Evolutionary conservation across 208 protist genomes (phyloP).

Genomic region (Spongospora subterranea): DNA sequence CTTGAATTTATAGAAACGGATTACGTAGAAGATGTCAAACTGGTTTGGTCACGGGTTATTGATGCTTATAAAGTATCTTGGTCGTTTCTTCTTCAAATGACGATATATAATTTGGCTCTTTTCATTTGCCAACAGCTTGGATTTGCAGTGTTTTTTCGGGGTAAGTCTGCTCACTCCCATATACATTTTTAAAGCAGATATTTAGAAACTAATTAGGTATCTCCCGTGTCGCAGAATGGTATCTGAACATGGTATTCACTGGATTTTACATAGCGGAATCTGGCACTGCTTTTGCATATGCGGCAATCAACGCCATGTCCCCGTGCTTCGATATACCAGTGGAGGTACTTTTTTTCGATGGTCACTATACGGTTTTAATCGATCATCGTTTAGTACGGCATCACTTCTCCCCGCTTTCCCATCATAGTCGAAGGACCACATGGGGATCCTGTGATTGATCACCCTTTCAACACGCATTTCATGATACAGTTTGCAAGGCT

Average conservation of each 20-base stretch:
- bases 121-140: constrained; percentile 16
- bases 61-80: neutral
- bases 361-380: too few species aligned
- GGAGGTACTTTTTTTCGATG: neutral
- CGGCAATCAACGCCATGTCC: neutral
- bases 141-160: neutral
- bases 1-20: constrained; percentile 24
- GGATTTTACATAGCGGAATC: constrained; percentile 45
- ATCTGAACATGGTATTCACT: neutral
- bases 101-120: neutral
- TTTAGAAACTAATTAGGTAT: constrained; percentile 7
- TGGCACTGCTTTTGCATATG: neutral
- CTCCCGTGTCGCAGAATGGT: neutral
- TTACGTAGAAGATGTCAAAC: constrained; percentile 33
- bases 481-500: constrained; percentile 37
- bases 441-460: neutral
- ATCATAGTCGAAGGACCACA: neutral
- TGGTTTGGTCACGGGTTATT: constrained; percentile 33
- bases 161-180: neutral
- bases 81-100: constrained; percentile 12
- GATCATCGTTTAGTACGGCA: neutral
- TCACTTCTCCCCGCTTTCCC: constrained; percentile 1
- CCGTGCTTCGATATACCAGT: neutral
- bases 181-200: neutral
- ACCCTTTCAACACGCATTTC: constrained; percentile 56